Base-by-base conservation (phyloP, 169 alveolate genomes). In the Plasmodium coatneyi region DNA sequence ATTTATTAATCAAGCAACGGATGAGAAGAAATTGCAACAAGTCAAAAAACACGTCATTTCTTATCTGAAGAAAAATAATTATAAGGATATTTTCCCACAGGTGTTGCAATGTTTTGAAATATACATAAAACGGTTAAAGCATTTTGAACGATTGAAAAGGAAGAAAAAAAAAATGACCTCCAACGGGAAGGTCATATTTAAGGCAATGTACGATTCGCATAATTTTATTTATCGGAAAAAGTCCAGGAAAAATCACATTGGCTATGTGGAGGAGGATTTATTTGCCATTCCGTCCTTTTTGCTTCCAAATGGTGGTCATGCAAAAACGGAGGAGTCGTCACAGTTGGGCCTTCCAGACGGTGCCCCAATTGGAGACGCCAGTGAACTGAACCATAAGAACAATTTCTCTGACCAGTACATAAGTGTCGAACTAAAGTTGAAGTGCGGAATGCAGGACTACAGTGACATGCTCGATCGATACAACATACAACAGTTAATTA, bases 371-470 rank as follows among this genome's bases (percentile, higher is more conserved):
- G n/a, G 60, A 16, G 79, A 43, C 56, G 16, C 52, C 19, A 52
- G 22, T 5, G 39, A 84, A 74, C 25, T 34, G 9, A 76, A 34
- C 0, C 16, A 14, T 0, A 39, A 70, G 6, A 39, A n/a, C 12
- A 5, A 43, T 10, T 70, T 72, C 39, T 6, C 12, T 6, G 72
- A 43, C 34, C 71, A 60, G n/a, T 93, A 96, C 32, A 71, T 95
- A 19, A 92, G 96, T 28, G 81, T 96, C 14, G 97, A 96, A 71
- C 10, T 96, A 34, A 96, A 96, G 82, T 89, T 95, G 79, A 96
- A 96, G 80, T 95, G 97, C 82, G 97, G 97, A 30, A 46, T 96
- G 43, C 10, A 82, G 12, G 95, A 96, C 80, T 96, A 93, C 83
- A 79, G 83, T 36, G 94, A 95, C 14, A 60, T 94, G 89, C 91